Evolutionary conservation across 441 rosid genomes (phyloP), one percentile per base, ranked within the genome.

Genomic region (Jatropha podagrica): DNA sequence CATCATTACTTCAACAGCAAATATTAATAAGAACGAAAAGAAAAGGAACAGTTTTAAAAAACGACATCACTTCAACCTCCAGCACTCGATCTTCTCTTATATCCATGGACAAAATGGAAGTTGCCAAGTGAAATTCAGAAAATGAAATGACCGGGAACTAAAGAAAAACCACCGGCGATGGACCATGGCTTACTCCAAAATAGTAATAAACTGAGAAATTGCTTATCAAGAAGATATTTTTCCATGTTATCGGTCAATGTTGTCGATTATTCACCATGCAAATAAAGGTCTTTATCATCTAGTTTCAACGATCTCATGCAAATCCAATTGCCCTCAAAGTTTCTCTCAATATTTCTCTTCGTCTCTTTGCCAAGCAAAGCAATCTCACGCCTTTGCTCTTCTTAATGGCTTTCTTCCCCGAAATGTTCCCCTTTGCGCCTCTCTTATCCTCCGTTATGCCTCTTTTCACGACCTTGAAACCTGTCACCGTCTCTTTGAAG

Each of bases 381-480:
- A 86, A 78, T 52, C 73, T 46, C 91, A 86, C 70, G 85, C 89
- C 73, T 77, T 78, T 38, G 88, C 87, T 26, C 76, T 85, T 51
- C 66, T 80, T 72, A 75, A 77, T 68, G 88, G 86, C 32, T 62
- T 82, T 62, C 87, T 88, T 59, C 89, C 93, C 14, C 51, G 71
- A 37, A 72, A 78, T 62, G 69, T 88, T 51, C 80, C 91, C 44
- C 79, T 88, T 11, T 85, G 82, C 42, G 89, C 93, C 37, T 78
- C 90, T 51, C 86, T 89, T 68, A 86, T 89, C 52, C 86, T 89
- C 77, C 82, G 87, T 44, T 89, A 89, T 65, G 87, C 91, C 62
- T 65, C 73, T 23, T 79, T 77, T 40, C 54, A 73, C 23, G 72
- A 78, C 77, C 66, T 77, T 54, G 1, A 70, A 5, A 38, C 78